phyloP scores from a whole-genome alignment of 495 filamentous ascomycete species.

The Penicillium parvum region DNA sequence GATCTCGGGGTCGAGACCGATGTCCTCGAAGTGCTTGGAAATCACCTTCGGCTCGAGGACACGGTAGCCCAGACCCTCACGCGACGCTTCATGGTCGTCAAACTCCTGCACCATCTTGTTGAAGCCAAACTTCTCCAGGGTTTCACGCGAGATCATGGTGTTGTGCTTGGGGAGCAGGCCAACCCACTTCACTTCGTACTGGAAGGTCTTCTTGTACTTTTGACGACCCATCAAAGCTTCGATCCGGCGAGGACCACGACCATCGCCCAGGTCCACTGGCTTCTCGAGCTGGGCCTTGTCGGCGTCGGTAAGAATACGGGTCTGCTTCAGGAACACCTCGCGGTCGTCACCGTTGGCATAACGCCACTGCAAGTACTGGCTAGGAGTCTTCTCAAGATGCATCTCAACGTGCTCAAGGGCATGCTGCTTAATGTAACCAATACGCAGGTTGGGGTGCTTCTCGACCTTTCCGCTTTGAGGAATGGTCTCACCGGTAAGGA shows the following conservation, averaged over 20 bases:
- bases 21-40: conserved; percentile 95
- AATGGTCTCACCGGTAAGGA: conserved; percentile 92
- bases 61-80: conserved; percentile 95
- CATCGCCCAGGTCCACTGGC: conserved; percentile 75
- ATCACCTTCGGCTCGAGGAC: conserved; percentile 88
- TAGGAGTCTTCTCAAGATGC: conserved; percentile 98
- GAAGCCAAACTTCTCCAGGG: conserved; percentile 78
- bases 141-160: conserved; percentile 88
- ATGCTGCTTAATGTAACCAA: conserved; percentile 99
- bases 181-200: conserved; percentile 97
- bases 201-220: conserved; percentile 98
- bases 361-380: conserved; percentile 98
- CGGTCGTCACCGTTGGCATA: conserved; percentile 96
- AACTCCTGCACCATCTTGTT: conserved; percentile 94
- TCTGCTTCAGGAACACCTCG: conserved; percentile 96
- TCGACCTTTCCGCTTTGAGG: conserved; percentile 86
- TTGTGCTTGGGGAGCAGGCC: conserved; percentile 87
- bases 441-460: conserved; percentile 97
- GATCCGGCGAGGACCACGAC: conserved; percentile 70
- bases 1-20: conserved; percentile 94
- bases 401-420: conserved; percentile 98
- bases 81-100: conserved; percentile 95
- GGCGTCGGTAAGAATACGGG: conserved; percentile 77
- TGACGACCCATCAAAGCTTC: conserved; percentile 92
- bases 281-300: conserved; percentile 91